Conservation (phyloP, 2,329 filamentous ascomycete genomes). For the Paraphaeosphaeria sporulosa region DNA sequence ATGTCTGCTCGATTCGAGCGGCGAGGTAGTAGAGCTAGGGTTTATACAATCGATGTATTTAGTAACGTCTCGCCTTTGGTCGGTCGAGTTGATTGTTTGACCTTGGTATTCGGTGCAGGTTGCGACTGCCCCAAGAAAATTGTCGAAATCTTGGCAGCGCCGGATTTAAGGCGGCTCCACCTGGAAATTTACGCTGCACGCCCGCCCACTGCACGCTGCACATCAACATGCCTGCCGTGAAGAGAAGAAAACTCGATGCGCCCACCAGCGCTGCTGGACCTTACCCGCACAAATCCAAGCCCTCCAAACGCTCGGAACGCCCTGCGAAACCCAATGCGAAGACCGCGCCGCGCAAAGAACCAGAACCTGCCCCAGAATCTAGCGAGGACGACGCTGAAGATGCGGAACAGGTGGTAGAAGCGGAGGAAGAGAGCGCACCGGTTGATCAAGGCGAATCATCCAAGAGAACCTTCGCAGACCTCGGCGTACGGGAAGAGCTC, state of each 20-base stretch:
- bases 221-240: conserved; percentile 48
- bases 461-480: conserved; percentile 71
- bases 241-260: conserved; percentile 52
- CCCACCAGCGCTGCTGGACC: conserved; percentile 20
- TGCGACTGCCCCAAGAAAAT: conserved; percentile 17
- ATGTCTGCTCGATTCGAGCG: neutral
- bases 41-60: neutral
- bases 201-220: too few relatives aligned
- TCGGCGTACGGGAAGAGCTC: conserved; percentile 83
- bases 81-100: neutral
- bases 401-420: conserved; percentile 12
- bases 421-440: conserved; percentile 17
- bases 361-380: conserved; percentile 32
- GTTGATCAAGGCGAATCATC: conserved; percentile 44
- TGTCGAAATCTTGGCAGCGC: conserved; percentile 36
- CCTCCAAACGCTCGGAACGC: conserved; percentile 18
- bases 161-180: too few relatives aligned
- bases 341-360: conserved; percentile 19
- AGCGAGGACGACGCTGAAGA: conserved; percentile 30
- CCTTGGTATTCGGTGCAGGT: neutral
- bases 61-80: neutral
- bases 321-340: conserved; percentile 21
- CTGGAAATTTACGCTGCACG: neutral
- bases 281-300: conserved; percentile 21
- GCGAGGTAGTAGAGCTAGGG: too few relatives aligned